A percentile compares a stretch with the other conserved stretches of the same genome.
Evolutionary conservation across 169 alveolate species (phyloP).

Genomic region (Eimeria maxima): DNA sequence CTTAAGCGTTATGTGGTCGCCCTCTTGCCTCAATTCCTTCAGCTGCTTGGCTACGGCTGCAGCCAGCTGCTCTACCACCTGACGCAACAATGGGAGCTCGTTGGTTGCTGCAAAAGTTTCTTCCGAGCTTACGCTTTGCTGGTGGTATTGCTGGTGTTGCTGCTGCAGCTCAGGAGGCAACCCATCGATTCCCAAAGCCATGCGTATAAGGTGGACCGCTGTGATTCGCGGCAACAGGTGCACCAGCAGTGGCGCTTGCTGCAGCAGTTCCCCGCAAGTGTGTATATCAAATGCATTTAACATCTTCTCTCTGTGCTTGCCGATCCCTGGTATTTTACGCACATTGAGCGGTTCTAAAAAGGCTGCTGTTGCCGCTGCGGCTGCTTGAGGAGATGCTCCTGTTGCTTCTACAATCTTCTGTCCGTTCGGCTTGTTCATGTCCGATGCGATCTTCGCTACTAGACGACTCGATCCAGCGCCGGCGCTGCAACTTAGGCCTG

Average conservation of each 20-base stretch:
- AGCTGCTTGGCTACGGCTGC: conserved; percentile 63
- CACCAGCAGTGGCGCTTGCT: conserved; percentile 71
- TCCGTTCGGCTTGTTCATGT: conserved; percentile 80
- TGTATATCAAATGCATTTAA: conserved; percentile 53
- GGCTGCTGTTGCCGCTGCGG: conserved; percentile 38
- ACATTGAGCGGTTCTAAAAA: conserved; percentile 60
- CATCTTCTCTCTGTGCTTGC: conserved; percentile 79
- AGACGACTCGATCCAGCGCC: conserved; percentile 79
- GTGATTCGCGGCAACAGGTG: conserved; percentile 70
- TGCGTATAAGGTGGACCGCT: conserved; percentile 60
- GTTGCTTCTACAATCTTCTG: conserved; percentile 45
- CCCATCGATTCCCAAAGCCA: conserved; percentile 75
- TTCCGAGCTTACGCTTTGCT: conserved; percentile 74
- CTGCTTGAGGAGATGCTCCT: conserved; percentile 45
- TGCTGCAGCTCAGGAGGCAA: conserved; percentile 77
- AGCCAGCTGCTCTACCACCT: conserved; percentile 60
- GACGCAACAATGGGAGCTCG: conserved; percentile 70
- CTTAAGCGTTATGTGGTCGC: conserved; percentile 49
- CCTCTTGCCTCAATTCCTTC: conserved; percentile 54
- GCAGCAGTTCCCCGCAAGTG: conserved; percentile 71
- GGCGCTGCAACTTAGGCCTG: conserved; percentile 81
- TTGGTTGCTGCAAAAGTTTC: conserved; percentile 59
- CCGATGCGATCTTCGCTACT: conserved; percentile 80
- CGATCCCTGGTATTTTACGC: conserved; percentile 79
- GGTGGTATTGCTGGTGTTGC: conserved; percentile 65